A percentile compares a stretch with the other conserved stretches of the same genome.
Conservation (phyloP, 768 basidiomycete species). For the Phylloporus rhodoxanthus region DNA sequence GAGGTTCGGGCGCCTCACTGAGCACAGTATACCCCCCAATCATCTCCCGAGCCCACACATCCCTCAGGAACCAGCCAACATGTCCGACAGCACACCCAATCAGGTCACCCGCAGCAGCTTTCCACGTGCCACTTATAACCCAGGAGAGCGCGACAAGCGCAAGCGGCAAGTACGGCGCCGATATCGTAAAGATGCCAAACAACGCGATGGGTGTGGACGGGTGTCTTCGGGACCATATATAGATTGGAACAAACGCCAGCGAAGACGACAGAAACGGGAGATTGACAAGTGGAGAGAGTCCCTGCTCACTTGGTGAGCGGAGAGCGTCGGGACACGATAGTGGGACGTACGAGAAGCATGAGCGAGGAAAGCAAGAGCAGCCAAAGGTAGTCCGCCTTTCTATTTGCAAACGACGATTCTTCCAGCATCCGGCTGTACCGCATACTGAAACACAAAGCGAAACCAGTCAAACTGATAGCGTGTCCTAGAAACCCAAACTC, state of each 20-base stretch:
- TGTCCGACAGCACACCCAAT: conserved; percentile 86
- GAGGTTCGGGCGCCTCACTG: conserved; percentile 60
- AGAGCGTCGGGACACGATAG: not conserved
- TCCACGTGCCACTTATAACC: conserved; percentile 78
- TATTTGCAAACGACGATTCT: conserved; percentile 90
- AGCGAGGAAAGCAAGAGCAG: conserved; percentile 76
- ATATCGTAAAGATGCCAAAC: conserved; percentile 91
- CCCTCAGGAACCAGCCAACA: conserved; percentile 76
- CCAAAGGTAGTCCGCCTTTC: conserved; percentile 93
- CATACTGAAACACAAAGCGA: conserved; percentile 55
- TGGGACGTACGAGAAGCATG: conserved; percentile 71
- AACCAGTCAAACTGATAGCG: not conserved
- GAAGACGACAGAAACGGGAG: conserved; percentile 91
- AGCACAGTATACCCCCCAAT: conserved; percentile 65
- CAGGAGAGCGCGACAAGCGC: conserved; percentile 86
- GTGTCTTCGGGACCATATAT: conserved; percentile 94
- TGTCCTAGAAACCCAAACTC: not conserved
- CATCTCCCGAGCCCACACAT: conserved; percentile 89
- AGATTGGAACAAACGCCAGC: conserved; percentile 91
- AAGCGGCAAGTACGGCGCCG: conserved; percentile 90
- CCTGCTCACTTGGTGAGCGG: conserved; percentile 34
- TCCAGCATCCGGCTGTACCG: conserved; percentile 95
- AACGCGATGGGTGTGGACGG: conserved; percentile 93
- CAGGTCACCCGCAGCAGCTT: conserved; percentile 75
- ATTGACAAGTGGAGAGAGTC: conserved; percentile 81